phyloP scores from a whole-genome alignment of 305 asterid species.

The Solanum hybrid region DNA sequence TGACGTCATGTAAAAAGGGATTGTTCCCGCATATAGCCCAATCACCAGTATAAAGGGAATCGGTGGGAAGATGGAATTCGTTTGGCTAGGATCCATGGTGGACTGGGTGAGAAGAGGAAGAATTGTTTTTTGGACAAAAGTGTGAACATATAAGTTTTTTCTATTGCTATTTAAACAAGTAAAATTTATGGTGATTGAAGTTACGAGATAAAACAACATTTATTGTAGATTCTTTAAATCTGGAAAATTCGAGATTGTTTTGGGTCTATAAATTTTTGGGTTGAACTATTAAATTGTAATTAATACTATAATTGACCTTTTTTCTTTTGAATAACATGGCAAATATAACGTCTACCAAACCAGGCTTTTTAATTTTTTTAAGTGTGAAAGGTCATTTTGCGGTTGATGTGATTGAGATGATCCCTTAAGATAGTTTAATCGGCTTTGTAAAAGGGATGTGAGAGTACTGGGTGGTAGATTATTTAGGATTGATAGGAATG shows the following conservation, averaged over 20 bases:
- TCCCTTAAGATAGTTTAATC: not conserved
- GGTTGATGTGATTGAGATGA: not conserved
- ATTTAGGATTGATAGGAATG: not conserved
- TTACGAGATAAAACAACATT: not conserved
- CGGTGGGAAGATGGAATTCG: not conserved
- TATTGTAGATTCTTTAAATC: not conserved
- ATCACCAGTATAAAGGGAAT: not conserved
- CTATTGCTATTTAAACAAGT: not conserved
- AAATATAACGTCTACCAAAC: not conserved
- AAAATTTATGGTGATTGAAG: not conserved
- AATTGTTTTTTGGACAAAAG: not conserved
- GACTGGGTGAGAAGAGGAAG: not conserved
- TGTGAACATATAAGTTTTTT: not conserved
- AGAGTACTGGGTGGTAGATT: not conserved
- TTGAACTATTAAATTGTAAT: not conserved
- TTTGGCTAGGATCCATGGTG: not conserved
- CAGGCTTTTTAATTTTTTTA: not conserved
- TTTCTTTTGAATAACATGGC: not conserved
- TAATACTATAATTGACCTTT: not conserved
- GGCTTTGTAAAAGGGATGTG: not conserved
- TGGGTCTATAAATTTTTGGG: not conserved
- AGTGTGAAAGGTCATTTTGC: not conserved
- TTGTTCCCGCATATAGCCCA: not conserved
- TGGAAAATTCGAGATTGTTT: not conserved
- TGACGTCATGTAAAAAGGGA: not conserved